Evolutionary conservation across 768 basidiomycete species (phyloP).

Genomic region (Coprinopsis marcescibilis): DNA sequence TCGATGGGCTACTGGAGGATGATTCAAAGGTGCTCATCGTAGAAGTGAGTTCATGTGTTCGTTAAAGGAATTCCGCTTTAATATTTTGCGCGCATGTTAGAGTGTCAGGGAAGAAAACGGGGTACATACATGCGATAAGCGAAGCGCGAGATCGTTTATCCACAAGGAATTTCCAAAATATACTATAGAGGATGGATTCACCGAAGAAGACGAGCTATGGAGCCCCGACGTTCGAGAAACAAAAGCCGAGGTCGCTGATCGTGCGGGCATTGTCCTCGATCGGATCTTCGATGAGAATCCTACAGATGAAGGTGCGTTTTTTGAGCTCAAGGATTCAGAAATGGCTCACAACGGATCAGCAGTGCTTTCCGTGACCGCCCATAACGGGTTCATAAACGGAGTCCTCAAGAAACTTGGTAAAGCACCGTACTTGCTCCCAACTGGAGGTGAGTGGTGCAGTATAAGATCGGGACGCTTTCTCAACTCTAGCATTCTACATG

Average conservation of each 20-base stretch:
- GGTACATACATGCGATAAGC: conserved; percentile 65
- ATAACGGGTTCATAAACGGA: conserved; percentile 16
- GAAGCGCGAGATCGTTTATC: conserved; percentile 36
- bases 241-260: conserved; percentile 33
- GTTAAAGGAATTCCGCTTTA: neutral
- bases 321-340: neutral
- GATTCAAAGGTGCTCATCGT: conserved; percentile 35
- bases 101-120: conserved; percentile 63
- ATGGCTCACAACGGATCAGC: no score
- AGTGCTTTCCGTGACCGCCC: conserved; percentile 16
- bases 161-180: conserved; percentile 43
- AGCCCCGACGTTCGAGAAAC: conserved; percentile 49
- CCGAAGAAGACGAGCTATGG: conserved; percentile 64
- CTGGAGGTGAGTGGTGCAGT: conserved; percentile 11
- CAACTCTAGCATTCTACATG: neutral
- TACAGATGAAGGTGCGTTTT: conserved; percentile 40
- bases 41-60: conserved; percentile 39
- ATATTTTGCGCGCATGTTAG: conserved; percentile 26
- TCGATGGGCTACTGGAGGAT: conserved; percentile 30
- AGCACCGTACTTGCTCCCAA: conserved; percentile 9
- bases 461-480: neutral
- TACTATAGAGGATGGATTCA: conserved; percentile 49
- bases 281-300: conserved; percentile 43
- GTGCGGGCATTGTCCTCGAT: conserved; percentile 50
- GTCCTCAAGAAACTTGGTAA: conserved; percentile 13